Percentiles rank a stretch among this genome's conserved stretches.
Evolutionary conservation across 768 basidiomycete species (phyloP).

Genomic region (Mycena indigotica): DNA sequence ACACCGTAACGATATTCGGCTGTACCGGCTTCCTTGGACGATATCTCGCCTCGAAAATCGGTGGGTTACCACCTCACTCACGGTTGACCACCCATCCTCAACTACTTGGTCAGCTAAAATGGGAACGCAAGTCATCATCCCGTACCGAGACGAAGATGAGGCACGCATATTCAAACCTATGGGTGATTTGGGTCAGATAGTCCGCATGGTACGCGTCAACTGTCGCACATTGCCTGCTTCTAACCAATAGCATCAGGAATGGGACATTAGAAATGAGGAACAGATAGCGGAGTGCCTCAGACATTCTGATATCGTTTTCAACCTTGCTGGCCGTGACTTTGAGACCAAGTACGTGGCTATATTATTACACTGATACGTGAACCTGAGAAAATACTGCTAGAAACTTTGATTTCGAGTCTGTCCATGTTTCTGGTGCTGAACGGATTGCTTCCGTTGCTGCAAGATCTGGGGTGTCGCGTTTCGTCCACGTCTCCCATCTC

Average conservation of each 20-base stretch:
- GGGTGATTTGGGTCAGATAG: conserved; percentile 96
- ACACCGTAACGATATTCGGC: conserved; percentile 95
- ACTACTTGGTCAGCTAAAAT: conserved; percentile 61
- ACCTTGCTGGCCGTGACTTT: conserved; percentile 91
- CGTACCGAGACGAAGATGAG: conserved; percentile 94
- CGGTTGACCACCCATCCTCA: conserved; percentile 8
- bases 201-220: conserved; percentile 72
- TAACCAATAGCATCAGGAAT: conserved; percentile 69
- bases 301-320: conserved; percentile 96
- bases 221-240: conserved; percentile 3
- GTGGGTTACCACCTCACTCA: conserved; percentile 59
- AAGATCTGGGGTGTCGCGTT: conserved; percentile 73
- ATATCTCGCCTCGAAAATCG: conserved; percentile 92
- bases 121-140: conserved; percentile 92
- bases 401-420: conserved; percentile 83
- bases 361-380: conserved; percentile 8
- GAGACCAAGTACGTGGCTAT: conserved; percentile 79
- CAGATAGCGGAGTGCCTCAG: conserved; percentile 93
- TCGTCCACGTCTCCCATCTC: conserved; percentile 94
- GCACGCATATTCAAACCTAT: conserved; percentile 87
- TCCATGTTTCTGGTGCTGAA: conserved; percentile 81
- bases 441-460: conserved; percentile 84
- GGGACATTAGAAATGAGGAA: conserved; percentile 87
- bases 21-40: conserved; percentile 94
- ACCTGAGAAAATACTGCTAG: conserved; percentile 42